phyloP scores from a whole-genome alignment of 495 filamentous ascomycete genomes.

The Penicillium turbatum region DNA sequence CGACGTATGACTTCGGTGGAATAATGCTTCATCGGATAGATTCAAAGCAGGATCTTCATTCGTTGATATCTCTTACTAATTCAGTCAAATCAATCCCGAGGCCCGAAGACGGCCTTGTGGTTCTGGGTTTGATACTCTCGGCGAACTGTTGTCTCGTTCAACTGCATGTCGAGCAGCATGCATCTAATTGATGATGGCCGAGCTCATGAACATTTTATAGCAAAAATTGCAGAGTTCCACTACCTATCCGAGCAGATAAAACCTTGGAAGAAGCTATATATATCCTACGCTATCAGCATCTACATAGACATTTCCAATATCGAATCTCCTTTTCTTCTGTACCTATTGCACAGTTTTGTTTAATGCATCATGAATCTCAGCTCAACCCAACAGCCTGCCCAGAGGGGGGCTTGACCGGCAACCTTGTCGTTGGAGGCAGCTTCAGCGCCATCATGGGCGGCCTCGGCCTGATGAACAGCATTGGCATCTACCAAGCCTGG shows the following conservation, averaged over 20 bases:
- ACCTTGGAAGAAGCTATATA: not conserved
- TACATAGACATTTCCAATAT: not conserved
- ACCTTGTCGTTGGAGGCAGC: constrained; percentile 64
- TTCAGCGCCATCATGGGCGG: constrained; percentile 62
- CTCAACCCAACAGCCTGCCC: constrained; percentile 34
- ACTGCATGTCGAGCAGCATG: not conserved
- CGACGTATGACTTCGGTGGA: not conserved
- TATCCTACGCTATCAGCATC: not conserved
- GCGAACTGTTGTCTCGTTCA: not conserved
- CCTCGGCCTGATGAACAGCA: constrained; percentile 66
- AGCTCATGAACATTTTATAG: not conserved
- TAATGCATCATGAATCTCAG: constrained; percentile 20
- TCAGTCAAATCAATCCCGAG: too few relatives aligned
- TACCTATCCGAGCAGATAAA: not conserved
- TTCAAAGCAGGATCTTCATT: not conserved
- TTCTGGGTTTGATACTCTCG: not conserved
- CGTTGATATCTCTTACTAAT: not conserved
- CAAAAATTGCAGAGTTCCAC: not conserved
- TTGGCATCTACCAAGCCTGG: constrained; percentile 67
- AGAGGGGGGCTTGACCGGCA: constrained; percentile 62
- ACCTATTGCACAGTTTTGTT: not conserved
- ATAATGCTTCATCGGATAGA: not conserved
- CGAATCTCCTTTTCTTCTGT: not conserved
- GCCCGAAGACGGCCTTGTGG: not conserved
- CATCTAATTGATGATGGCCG: constrained; percentile 1